Evolutionary conservation across 2,329 filamentous ascomycete species (phyloP).

Genomic region (Sarocladiaceae sp.): DNA sequence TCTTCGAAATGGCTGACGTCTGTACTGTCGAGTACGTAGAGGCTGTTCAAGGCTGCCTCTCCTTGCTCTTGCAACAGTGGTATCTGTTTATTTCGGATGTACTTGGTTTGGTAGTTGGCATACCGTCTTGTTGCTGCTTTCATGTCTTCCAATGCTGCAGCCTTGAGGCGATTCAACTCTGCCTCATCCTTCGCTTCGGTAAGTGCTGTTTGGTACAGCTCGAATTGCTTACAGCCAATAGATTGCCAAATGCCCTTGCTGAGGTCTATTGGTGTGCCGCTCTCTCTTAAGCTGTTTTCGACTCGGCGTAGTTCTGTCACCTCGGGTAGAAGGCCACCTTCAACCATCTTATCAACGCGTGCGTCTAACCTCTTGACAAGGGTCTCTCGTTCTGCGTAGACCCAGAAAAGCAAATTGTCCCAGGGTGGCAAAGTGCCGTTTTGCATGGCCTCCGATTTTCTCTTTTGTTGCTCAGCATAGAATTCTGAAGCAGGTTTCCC

Average conservation of each 20-base stretch:
- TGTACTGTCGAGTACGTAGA: conserved; percentile 82
- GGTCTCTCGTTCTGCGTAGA: conserved; percentile 67
- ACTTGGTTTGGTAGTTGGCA: conserved; percentile 76
- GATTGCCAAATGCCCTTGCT: conserved; percentile 91
- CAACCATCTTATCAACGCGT: conserved; percentile 82
- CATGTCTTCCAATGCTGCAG: conserved; percentile 65
- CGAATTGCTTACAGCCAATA: conserved; percentile 92
- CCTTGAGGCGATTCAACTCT: conserved; percentile 52
- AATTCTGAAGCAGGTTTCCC: conserved; percentile 79
- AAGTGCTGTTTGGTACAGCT: conserved; percentile 59
- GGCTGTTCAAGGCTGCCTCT: conserved; percentile 44
- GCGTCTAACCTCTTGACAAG: conserved; percentile 68
- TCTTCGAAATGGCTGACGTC: conserved; percentile 57
- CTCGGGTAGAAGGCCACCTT: conserved; percentile 46
- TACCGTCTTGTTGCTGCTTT: conserved; percentile 85
- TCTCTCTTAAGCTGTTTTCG: not conserved
- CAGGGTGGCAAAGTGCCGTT: conserved; percentile 27
- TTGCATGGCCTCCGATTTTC: conserved; percentile 23
- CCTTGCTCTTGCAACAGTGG: conserved; percentile 57
- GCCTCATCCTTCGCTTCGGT: conserved; percentile 20
- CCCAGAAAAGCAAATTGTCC: conserved; percentile 76
- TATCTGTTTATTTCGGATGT: conserved; percentile 81
- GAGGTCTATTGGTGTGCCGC: conserved; percentile 44
- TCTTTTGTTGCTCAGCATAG: conserved; percentile 69
- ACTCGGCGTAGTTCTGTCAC: conserved; percentile 45